Conservation (phyloP, 1,284 basidiomycete species). For the Puccinia horiana region DNA sequence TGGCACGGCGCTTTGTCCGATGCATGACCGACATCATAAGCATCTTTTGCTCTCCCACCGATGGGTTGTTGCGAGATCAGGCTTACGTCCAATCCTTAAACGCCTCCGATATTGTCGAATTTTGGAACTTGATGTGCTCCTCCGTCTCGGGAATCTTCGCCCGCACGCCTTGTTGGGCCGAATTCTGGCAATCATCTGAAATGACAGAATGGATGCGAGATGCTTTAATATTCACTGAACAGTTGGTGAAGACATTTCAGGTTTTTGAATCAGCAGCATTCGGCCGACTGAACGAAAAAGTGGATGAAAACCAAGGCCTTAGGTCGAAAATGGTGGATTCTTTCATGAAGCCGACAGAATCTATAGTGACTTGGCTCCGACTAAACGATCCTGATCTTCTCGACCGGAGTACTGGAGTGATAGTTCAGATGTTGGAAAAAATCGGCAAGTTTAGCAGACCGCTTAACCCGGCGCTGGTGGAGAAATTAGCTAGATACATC, state of each 20-base stretch:
- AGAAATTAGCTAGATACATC: constrained; percentile 51
- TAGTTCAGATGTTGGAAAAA: constrained; percentile 53
- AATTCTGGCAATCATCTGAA: constrained; percentile 72
- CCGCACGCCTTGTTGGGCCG: constrained; percentile 77
- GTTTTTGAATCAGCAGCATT: constrained; percentile 72
- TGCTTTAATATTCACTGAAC: constrained; percentile 83
- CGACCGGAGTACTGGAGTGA: constrained; percentile 52
- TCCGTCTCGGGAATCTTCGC: constrained; percentile 80
- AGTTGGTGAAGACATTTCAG: constrained; percentile 75
- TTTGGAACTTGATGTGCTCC: constrained; percentile 80
- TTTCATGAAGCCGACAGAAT: constrained; percentile 73
- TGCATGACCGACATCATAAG: constrained; percentile 90
- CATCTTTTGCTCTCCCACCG: constrained; percentile 72
- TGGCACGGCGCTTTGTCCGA: constrained; percentile 81
- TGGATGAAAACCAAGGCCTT: neutral
- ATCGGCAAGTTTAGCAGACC: constrained; percentile 52
- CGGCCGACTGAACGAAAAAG: constrained; percentile 55
- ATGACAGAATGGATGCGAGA: constrained; percentile 98
- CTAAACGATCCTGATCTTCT: constrained; percentile 68
- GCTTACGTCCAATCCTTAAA: constrained; percentile 61
- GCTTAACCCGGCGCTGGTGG: constrained; percentile 45
- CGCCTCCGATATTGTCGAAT: constrained; percentile 64
- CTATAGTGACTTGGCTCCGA: constrained; percentile 80
- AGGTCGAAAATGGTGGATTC: constrained; percentile 74
- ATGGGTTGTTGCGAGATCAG: constrained; percentile 68